Evolutionary conservation across 176 grass and related monocot species (phyloP).

Genomic region (Aegilops tauschii): DNA sequence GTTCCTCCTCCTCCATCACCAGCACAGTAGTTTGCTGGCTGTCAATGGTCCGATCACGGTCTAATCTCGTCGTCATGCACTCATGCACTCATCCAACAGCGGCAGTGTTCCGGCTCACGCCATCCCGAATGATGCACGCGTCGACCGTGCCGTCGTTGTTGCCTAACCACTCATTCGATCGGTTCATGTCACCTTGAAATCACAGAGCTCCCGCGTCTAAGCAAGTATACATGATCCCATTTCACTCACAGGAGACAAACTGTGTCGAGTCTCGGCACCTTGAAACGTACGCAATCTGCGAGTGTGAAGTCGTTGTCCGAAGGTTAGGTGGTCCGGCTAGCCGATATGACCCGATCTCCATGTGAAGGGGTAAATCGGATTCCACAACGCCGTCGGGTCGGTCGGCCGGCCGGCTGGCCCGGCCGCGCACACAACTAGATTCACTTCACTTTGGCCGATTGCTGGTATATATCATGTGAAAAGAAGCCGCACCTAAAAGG

Average conservation of each 20-base stretch:
- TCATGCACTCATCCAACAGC: not conserved
- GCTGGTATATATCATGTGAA: slow-evolving; percentile 28
- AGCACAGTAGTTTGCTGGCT: not conserved
- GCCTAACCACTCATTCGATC: too few relatives aligned
- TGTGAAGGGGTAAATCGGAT: slow-evolving; percentile 46
- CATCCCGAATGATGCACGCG: not conserved
- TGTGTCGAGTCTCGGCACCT: not conserved
- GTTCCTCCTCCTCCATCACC: not conserved
- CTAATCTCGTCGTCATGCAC: not conserved
- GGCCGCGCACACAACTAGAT: slow-evolving; percentile 9
- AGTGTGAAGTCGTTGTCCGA: slow-evolving; percentile 29
- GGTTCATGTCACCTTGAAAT: too few relatives aligned
- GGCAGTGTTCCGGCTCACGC: not conserved
- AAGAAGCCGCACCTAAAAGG: slow-evolving; percentile 43
- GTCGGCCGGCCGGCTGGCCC: slow-evolving; percentile 11
- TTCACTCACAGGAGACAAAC: not conserved
- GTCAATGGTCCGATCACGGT: not conserved
- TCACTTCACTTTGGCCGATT: slow-evolving; percentile 34
- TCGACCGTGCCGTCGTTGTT: not conserved
- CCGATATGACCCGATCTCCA: slow-evolving; percentile 5
- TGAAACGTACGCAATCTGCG: not conserved
- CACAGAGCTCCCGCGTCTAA: too few relatives aligned
- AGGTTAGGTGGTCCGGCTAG: slow-evolving; percentile 30
- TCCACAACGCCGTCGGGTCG: not conserved
- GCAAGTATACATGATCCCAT: not conserved